Percentiles rank a stretch among this genome's conserved stretches.
phyloP scores from a whole-genome alignment of 257 asterid genomes.

The Fraxinus anomala region DNA sequence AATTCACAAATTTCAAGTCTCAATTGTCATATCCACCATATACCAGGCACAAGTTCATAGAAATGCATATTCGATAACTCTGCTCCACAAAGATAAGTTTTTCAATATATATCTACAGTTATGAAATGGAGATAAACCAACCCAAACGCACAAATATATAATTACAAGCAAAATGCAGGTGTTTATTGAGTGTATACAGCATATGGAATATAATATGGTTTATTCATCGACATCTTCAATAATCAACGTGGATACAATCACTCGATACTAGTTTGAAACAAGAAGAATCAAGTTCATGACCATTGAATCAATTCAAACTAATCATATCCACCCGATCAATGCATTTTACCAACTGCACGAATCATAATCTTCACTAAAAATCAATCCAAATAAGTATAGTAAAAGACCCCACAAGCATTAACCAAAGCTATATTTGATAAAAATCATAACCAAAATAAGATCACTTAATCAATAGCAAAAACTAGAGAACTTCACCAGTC shows the following conservation, averaged over 20 bases:
- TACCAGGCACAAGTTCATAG: not conserved
- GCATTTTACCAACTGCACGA: not conserved
- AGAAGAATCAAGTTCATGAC: too few relatives aligned
- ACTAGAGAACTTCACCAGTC: constrained; percentile 6
- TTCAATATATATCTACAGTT: too few relatives aligned
- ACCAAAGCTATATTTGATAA: not conserved
- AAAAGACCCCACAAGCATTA: not conserved
- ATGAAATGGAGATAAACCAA: too few relatives aligned
- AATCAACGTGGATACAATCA: not conserved
- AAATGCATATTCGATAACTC: not conserved
- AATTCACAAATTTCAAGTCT: not conserved
- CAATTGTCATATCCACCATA: not conserved
- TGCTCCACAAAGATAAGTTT: not conserved
- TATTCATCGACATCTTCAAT: not conserved
- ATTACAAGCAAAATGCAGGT: not conserved
- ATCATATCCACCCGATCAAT: not conserved
- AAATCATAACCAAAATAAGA: constrained; percentile 10
- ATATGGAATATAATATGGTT: not conserved
- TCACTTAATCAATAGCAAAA: not conserved
- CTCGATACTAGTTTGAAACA: too few relatives aligned
- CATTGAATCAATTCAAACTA: not conserved
- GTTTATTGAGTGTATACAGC: not conserved
- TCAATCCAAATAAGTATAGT: not conserved
- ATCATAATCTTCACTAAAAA: not conserved
- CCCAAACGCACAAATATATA: not conserved